phyloP scores from a whole-genome alignment of 768 basidiomycete genomes.

The Epithele typhae region DNA sequence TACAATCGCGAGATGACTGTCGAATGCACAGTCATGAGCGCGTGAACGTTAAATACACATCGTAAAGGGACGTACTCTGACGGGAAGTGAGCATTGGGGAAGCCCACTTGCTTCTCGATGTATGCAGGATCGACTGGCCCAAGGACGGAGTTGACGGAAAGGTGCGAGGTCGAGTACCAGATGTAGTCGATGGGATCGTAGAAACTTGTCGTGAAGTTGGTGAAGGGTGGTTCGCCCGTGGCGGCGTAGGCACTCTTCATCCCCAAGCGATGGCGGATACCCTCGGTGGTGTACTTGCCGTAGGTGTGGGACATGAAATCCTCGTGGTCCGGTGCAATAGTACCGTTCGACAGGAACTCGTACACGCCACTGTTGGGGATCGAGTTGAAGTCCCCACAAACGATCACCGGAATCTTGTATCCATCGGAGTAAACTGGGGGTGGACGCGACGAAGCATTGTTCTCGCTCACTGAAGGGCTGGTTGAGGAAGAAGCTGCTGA shows the following conservation, averaged over 20 bases:
- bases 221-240: slow-evolving; percentile 62
- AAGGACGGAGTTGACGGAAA: slow-evolving; percentile 79
- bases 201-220: slow-evolving; percentile 89
- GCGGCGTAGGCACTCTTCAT: slow-evolving; percentile 82
- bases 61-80: slow-evolving; percentile 73
- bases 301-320: slow-evolving; percentile 93
- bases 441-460: slow-evolving; percentile 37
- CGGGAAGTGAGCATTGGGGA: slow-evolving; percentile 95
- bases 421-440: slow-evolving; percentile 78
- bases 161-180: slow-evolving; percentile 76
- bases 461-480: slow-evolving; percentile 25
- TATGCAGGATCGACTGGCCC: slow-evolving; percentile 84
- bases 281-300: slow-evolving; percentile 89
- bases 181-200: slow-evolving; percentile 89
- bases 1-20: slow-evolving; percentile 68
- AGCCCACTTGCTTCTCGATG: slow-evolving; percentile 88
- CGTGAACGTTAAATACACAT: slow-evolving; percentile 2
- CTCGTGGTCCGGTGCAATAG: slow-evolving; percentile 65
- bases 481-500: slow-evolving; percentile 24
- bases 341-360: slow-evolving; percentile 80
- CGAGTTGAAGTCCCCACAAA: slow-evolving; percentile 97
- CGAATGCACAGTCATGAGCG: slow-evolving; percentile 14
- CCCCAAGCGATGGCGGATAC: slow-evolving; percentile 72
- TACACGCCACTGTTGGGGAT: slow-evolving; percentile 83
- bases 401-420: slow-evolving; percentile 82